Evolutionary conservation across 2,329 filamentous ascomycete genomes (phyloP).

Genomic region (Chaetothyriales sp.): DNA sequence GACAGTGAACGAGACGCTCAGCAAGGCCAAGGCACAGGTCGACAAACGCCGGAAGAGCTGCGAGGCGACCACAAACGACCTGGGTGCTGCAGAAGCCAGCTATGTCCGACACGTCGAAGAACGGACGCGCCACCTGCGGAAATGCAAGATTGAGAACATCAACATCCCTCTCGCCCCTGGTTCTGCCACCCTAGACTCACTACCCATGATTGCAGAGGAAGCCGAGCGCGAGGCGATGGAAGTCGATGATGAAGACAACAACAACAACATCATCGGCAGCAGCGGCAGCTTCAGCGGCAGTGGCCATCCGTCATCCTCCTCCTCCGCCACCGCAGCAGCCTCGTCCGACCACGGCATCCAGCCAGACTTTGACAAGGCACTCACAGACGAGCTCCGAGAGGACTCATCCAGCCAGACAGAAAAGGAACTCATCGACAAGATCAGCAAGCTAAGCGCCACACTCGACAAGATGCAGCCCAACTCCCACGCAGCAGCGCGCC

Average conservation of each 20-base stretch:
- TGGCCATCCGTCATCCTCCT: slow-evolving; percentile 26
- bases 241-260: slow-evolving; percentile 55
- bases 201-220: slow-evolving; percentile 62
- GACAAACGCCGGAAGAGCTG: slow-evolving; percentile 75
- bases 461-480: slow-evolving; percentile 93
- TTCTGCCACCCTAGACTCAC: slow-evolving; percentile 56
- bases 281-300: slow-evolving; percentile 37
- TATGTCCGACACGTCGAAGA: not conserved
- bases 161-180: slow-evolving; percentile 61
- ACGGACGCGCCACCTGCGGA: slow-evolving; percentile 39
- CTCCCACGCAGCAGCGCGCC: slow-evolving; percentile 83
- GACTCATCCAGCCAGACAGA: slow-evolving; percentile 62
- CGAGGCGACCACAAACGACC: slow-evolving; percentile 49
- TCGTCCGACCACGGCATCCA: slow-evolving; percentile 77
- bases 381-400: slow-evolving; percentile 69
- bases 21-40: slow-evolving; percentile 62
- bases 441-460: slow-evolving; percentile 57
- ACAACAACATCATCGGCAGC: slow-evolving; percentile 57
- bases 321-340: slow-evolving; percentile 42
- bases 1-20: slow-evolving; percentile 58
- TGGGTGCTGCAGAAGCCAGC: not conserved
- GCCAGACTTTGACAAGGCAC: slow-evolving; percentile 57
- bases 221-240: slow-evolving; percentile 83
- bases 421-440: slow-evolving; percentile 60
- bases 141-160: slow-evolving; percentile 88